Conservation (phyloP, 202 grass and related monocot species). For the Schoenoplectus triqueter region DNA sequence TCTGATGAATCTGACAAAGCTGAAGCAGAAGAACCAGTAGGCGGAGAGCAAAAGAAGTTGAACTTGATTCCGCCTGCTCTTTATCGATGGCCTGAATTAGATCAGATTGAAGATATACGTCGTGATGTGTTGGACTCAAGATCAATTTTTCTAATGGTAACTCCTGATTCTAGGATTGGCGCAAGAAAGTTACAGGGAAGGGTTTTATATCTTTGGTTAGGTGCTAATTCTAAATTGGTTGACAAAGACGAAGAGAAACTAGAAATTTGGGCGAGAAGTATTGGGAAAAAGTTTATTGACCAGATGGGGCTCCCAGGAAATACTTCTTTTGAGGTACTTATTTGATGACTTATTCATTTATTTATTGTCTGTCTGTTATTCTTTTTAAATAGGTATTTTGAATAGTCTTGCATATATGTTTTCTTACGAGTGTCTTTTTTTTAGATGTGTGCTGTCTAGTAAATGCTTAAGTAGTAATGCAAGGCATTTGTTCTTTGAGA, state of each 20-base stretch:
- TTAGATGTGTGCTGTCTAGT: slow-evolving; percentile 8
- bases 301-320: slow-evolving; percentile 43
- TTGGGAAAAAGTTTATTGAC: slow-evolving; percentile 41
- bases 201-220: slow-evolving; percentile 54
- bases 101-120: slow-evolving; percentile 44
- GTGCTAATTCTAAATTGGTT: slow-evolving; percentile 32
- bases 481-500: too few species aligned
- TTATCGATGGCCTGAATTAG: slow-evolving; percentile 55
- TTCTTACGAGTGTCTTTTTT: neutral
- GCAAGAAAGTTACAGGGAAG: slow-evolving; percentile 30
- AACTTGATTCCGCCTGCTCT: slow-evolving; percentile 44
- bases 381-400: slow-evolving; percentile 21
- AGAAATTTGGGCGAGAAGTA: slow-evolving; percentile 27
- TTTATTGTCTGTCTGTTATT: slow-evolving; percentile 21
- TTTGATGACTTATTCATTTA: slow-evolving; percentile 31
- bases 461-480: neutral
- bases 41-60: slow-evolving; percentile 31
- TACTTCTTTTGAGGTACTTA: slow-evolving; percentile 52
- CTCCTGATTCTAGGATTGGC: slow-evolving; percentile 39
- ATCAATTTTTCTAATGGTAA: slow-evolving; percentile 52
- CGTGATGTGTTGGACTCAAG: slow-evolving; percentile 46
- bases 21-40: slow-evolving; percentile 20
- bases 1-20: slow-evolving; percentile 29
- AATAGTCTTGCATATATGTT: slow-evolving; percentile 18
- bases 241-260: slow-evolving; percentile 25